Evolutionary conservation across 768 basidiomycete genomes (phyloP), one percentile per base, ranked within the genome.

Genomic region (Daedalea quercina): DNA sequence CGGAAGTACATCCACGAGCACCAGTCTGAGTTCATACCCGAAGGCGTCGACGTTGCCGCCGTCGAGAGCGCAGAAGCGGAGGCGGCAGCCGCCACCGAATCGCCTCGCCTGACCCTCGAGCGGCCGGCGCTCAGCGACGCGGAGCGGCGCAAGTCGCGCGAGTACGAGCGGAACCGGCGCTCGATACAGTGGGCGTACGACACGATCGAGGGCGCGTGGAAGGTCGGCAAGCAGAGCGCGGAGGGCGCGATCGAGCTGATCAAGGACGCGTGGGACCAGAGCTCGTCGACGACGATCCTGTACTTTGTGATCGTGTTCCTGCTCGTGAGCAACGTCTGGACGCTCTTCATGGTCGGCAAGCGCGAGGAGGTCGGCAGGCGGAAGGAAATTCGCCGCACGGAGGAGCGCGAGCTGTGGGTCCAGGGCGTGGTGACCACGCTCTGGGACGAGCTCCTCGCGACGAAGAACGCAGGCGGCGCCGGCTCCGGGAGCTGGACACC

Each of bases 121-220:
- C 35, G 25, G 55, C 62, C 41, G 49, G 61, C 20, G 40, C 63
- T 23, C 60, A 72, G 47, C 67, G 69, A 54, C 63, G 78, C 56
- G 65, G 73, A 60, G 59, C 54, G 54, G 26, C 62, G 69, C 54
- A 81, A 84, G 65, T 73, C 73, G 53, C 80, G 86, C 49, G 85
- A 86, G 65, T 73, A 76, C 51, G 83, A 87, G 64, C 80, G 84
- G 15, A 82, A 84, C 55, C 78, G 74, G 53, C 85, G 87, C 17
- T 82, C 82, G 0, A 69, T 91, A 57, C 90, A 93, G 61, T 93
- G 90, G 90, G 90, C 90, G 2, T 88, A 82, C 71, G 90, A 93
- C 58, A 93, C 90, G 44, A 78, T 89, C 65, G 84, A 84, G 26
- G 90, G 88, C 9, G 84, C 90, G 1, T 77, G 72, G 55, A 75